Evolutionary conservation across 1,284 basidiomycete genomes (phyloP), one percentile per base, ranked within the genome.

Genomic region (Cryptococcus sp.): DNA sequence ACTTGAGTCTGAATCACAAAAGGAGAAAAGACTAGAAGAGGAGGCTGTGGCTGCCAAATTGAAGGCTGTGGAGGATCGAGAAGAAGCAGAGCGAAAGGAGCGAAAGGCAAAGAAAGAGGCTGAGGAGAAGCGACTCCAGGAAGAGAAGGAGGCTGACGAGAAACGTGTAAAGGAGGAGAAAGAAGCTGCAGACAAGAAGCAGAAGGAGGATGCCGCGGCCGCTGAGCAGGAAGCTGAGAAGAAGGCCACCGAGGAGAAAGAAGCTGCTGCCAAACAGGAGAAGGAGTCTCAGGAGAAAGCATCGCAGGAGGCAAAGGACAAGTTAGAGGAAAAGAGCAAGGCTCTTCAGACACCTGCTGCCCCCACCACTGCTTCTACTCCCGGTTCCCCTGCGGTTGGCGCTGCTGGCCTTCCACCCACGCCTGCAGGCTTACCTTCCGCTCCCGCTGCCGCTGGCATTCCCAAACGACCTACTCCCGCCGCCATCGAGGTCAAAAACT

Each of bases 401-500:
- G 63, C 66, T 53, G 70, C 73, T 47, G 67, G 73, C 34, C 71
- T 79, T 36, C 73, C 76, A 3, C 68, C 73, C 38, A 76, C 76
- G 59, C 69, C 71, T 51, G 23, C 23, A 23, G 23, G 23, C 23
- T 23, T 23, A 23, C 23, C 23, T 23, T 23, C 23, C 23, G 23
- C 23, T 23, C 64, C 68, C 42, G 58, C 37, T 23, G 63, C 66
- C 52, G 70, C 73, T 48, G 67, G 72, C 34, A 70, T 79, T 35
- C 73, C 76, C 5, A 59, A 67, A n/a, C 67, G 74, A 55, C 62
- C 63, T 43, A 65, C 59, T 23, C 88, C 89, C 50, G 85, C 85
- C 51, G 84, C 84, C 46, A 83, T 92, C 44, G 86, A 91, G 65
- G 82, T 89, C 52, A 80, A 83, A 8, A 56, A 62, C 34, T 49